phyloP scores from a whole-genome alignment of 1,139 yeast genomes.

The Hemisphaericaspora lyxosophila region DNA sequence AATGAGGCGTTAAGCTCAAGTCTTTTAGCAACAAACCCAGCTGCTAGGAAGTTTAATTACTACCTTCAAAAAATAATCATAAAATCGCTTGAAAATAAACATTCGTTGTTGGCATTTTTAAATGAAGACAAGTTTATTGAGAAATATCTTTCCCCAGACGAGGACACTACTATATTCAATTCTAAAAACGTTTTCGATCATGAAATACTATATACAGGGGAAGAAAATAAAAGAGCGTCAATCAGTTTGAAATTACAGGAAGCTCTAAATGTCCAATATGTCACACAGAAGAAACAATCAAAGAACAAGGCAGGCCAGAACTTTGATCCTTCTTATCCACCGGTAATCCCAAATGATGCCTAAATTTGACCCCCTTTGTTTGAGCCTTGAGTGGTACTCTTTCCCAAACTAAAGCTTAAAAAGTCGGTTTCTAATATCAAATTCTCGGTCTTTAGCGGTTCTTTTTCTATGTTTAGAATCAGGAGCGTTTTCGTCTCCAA shows the following conservation, averaged over 20 bases:
- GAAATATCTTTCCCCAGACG: constrained; percentile 23
- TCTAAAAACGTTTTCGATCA: constrained; percentile 28
- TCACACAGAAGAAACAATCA: constrained; percentile 16
- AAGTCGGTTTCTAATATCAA: constrained; percentile 38
- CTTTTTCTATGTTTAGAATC: constrained; percentile 36
- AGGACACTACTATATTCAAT: constrained; percentile 30
- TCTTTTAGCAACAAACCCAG: constrained; percentile 31
- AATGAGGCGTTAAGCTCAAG: constrained; percentile 14
- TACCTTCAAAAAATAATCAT: constrained; percentile 26
- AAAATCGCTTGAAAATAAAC: constrained; percentile 26
- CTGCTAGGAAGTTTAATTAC: constrained; percentile 26
- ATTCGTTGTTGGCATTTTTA: constrained; percentile 22
- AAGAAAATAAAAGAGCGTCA: not conserved
- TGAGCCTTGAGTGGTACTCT: too few species aligned
- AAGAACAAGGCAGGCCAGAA: constrained; percentile 11
- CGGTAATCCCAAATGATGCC: constrained; percentile 23
- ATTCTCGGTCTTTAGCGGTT: constrained; percentile 49
- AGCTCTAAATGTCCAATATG: constrained; percentile 8
- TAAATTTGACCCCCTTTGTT: too few species aligned
- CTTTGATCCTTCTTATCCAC: constrained; percentile 10
- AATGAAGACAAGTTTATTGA: constrained; percentile 28
- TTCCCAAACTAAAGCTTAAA: constrained; percentile 32
- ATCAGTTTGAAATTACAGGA: constrained; percentile 7
- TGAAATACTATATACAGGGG: constrained; percentile 14
- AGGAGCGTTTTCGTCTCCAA: constrained; percentile 47